Evolutionary conservation across 768 basidiomycete genomes (phyloP).

Genomic region (Hemileccinum rubropunctum): DNA sequence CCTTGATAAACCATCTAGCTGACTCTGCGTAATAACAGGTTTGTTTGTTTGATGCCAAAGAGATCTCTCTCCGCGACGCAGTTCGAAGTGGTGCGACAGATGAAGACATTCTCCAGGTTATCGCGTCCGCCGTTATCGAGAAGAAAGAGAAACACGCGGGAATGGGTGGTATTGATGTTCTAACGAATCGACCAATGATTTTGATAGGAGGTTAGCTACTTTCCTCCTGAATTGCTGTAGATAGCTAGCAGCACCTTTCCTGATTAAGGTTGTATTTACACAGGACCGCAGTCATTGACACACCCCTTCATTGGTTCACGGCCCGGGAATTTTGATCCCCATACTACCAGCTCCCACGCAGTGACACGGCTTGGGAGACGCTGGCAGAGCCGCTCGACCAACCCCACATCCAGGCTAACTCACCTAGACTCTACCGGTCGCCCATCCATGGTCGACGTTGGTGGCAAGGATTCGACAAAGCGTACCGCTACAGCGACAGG

Average conservation of each 20-base stretch:
- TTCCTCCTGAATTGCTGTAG: slow-evolving; percentile 23
- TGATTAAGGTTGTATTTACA: slow-evolving; percentile 22
- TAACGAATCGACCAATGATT: slow-evolving; percentile 85
- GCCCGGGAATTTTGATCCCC: background rate
- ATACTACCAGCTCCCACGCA: background rate
- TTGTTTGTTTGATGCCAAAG: slow-evolving; percentile 82
- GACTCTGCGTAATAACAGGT: slow-evolving; percentile 46
- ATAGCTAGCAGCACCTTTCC: slow-evolving; percentile 17
- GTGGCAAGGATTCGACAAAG: slow-evolving; percentile 55
- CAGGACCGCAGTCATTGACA: slow-evolving; percentile 16
- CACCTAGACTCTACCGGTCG: slow-evolving; percentile 72
- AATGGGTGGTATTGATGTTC: slow-evolving; percentile 77
- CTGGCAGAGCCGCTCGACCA: slow-evolving; percentile 18
- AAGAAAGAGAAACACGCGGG: slow-evolving; percentile 84
- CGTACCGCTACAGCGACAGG: slow-evolving; percentile 77
- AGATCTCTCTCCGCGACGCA: slow-evolving; percentile 76
- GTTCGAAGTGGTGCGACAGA: slow-evolving; percentile 67
- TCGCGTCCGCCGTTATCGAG: slow-evolving; percentile 60
- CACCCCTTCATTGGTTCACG: background rate
- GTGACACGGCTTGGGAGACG: slow-evolving; percentile 17
- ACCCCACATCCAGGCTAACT: slow-evolving; percentile 41
- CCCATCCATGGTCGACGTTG: slow-evolving; percentile 83
- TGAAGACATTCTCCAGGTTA: slow-evolving; percentile 54
- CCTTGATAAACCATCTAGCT: background rate
- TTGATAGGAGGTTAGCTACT: slow-evolving; percentile 87